Evolutionary conservation across 1,284 basidiomycete species (phyloP), one percentile per base, ranked within the genome.

Genomic region (Calocybe gambosa): DNA sequence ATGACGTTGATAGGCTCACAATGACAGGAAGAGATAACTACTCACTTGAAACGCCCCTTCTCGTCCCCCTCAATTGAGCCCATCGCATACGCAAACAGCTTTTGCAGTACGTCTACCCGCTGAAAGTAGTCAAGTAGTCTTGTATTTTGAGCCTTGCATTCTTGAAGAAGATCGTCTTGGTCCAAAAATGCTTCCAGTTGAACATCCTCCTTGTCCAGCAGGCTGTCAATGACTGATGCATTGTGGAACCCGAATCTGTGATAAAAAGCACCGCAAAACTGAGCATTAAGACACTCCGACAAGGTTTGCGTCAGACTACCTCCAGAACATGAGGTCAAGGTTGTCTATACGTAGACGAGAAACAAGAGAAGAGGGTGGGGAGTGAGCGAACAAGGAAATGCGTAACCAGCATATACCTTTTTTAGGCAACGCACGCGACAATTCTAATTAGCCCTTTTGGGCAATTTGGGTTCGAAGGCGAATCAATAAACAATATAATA

Each of bases 141-240:
- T 29, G 86, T 85, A 63, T 97, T 97, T 66, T 95, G 92, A 3
- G 89, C 77, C 68, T 98, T 98, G 78, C 92, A 93, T 66, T 98
- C 94, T 65, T 92, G 89, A 43, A 98, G 71, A 45, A 97, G 74
- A 64, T 97, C 93, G 62, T 92, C 89, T 69, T 97, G 92, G 69
- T 96, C 93, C 47, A 98, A 74, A 48, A 98, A 83, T 42, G 92
- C 86, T 66, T 97, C 93, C 41, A 97, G 75, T 33, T 81, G 75
- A 52, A 89, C 82, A 57, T 89, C 85, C 55, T 88, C 85, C 71
- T 86, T 86, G 75, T 89, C 85, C 55, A 90, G 77, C 52, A 90
- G 75, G 61, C 76, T 78, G 77, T 90, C 87, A 69, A 90, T 88
- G 50, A 82, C 74, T 48, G 85, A 89, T 47, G 81, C 82, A 73